These are phyloP conservation scores for Lactifluus subvellereus DNA, from an alignment of 768 basidiomycete genomes.

Conservation along the genomic window DNA sequence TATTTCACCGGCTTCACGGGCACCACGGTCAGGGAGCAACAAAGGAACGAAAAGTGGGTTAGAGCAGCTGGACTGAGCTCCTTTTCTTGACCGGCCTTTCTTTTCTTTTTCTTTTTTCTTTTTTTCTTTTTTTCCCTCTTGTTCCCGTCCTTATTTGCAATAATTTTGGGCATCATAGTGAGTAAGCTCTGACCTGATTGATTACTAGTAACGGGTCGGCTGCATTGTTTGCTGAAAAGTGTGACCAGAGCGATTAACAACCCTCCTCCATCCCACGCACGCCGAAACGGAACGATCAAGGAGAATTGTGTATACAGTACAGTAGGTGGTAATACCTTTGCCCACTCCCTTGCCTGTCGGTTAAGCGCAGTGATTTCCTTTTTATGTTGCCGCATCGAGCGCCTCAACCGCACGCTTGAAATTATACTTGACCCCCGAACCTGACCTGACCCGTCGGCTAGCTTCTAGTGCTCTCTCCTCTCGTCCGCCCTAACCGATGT, in stretches of 20 bases:
- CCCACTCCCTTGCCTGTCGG: neutral
- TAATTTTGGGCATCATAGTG: slow-evolving; percentile 8
- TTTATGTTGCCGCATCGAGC: slow-evolving; percentile 16
- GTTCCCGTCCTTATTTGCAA: slow-evolving; percentile 9
- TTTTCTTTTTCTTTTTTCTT: neutral
- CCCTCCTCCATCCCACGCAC: neutral
- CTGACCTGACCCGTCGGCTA: slow-evolving; percentile 5
- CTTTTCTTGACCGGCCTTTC: too few relatives aligned
- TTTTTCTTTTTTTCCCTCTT: neutral
- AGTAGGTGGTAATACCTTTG: slow-evolving; percentile 2
- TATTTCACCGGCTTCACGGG: neutral
- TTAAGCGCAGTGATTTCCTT: slow-evolving; percentile 23
- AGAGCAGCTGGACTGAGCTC: too few relatives aligned
- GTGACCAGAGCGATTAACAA: neutral
- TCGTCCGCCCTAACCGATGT: slow-evolving; percentile 14
- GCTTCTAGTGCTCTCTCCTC: neutral
- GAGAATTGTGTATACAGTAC: neutral
- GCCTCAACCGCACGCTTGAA: slow-evolving; percentile 17
- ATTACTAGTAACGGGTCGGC: too few relatives aligned
- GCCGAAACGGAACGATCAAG: too few relatives aligned
- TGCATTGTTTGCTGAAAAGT: too few relatives aligned
- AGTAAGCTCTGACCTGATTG: neutral
- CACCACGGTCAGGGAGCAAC: neutral
- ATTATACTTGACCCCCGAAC: neutral
- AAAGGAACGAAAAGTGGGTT: neutral